Percentiles rank a stretch among this genome's conserved stretches.
Evolutionary conservation across 2,329 filamentous ascomycete species (phyloP).

Genomic region (Fusarium cicatricum): DNA sequence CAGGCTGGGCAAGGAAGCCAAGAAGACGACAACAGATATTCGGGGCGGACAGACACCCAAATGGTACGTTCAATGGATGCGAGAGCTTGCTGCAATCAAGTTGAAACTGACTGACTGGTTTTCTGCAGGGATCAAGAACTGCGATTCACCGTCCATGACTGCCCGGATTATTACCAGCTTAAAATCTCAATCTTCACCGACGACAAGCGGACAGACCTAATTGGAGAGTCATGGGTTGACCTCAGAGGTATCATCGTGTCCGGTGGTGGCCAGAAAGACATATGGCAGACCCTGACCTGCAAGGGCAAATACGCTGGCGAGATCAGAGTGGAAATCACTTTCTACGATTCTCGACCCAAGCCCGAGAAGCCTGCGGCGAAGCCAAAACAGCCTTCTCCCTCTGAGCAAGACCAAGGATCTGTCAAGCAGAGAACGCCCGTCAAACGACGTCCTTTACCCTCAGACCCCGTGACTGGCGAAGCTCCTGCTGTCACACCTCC

Average conservation of each 20-base stretch:
- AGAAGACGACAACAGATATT: conserved; percentile 94
- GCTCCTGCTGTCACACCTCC: conserved; percentile 45
- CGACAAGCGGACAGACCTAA: conserved; percentile 96
- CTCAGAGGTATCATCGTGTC: conserved; percentile 81
- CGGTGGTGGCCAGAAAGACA: conserved; percentile 91
- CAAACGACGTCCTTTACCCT: conserved; percentile 85
- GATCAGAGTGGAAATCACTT: conserved; percentile 93
- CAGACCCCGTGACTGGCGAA: conserved; percentile 73
- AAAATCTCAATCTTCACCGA: conserved; percentile 98
- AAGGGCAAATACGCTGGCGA: conserved; percentile 96
- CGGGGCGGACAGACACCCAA: conserved; percentile 93
- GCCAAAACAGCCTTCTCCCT: conserved; percentile 53
- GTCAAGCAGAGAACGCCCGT: conserved; percentile 66
- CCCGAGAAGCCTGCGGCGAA: conserved; percentile 71
- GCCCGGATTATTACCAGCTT: conserved; percentile 92
- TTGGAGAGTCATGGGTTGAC: conserved; percentile 92
- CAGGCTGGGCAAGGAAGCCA: conserved; percentile 92
- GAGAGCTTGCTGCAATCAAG: not conserved
- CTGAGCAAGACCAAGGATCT: conserved; percentile 50
- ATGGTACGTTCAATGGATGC: conserved; percentile 68
- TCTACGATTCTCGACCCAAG: conserved; percentile 89
- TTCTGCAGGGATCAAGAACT: conserved; percentile 90
- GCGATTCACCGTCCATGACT: conserved; percentile 95
- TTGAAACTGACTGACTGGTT: conserved; percentile 23
- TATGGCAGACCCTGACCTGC: conserved; percentile 89